Conservation (phyloP, 768 basidiomycete genomes). For the Mycena maculata region DNA sequence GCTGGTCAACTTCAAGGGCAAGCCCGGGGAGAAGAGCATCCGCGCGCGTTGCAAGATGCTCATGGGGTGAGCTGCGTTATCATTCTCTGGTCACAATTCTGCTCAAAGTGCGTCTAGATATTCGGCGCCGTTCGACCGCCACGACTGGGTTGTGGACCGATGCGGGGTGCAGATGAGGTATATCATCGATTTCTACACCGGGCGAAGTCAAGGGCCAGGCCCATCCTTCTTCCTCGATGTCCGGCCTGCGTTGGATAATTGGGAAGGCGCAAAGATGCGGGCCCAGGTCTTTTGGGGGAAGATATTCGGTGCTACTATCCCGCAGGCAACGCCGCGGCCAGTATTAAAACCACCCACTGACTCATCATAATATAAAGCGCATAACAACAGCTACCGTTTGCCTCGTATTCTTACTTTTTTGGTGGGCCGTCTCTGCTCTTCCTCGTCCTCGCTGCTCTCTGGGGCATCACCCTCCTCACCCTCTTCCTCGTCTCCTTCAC, state of each 20-base stretch:
- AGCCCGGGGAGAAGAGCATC: conserved; percentile 81
- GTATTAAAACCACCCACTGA: conserved; percentile 24
- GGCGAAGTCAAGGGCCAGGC: conserved; percentile 63
- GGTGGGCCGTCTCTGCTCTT: conserved; percentile 56
- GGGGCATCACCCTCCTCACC: conserved; percentile 38
- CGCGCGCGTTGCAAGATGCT: conserved; percentile 86
- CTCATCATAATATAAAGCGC: conserved; percentile 13
- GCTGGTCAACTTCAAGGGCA: conserved; percentile 92
- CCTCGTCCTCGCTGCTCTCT: conserved; percentile 62
- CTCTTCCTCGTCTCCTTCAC: background rate
- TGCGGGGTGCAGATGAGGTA: conserved; percentile 92
- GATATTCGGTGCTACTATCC: conserved; percentile 40
- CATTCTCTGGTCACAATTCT: conserved; percentile 22
- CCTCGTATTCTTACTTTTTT: conserved; percentile 67
- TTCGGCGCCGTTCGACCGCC: conserved; percentile 93
- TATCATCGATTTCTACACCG: conserved; percentile 98
- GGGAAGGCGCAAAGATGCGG: conserved; percentile 94
- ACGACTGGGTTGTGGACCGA: conserved; percentile 97
- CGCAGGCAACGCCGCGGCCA: too few species aligned
- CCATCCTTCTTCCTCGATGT: conserved; percentile 95
- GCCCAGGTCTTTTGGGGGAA: conserved; percentile 63
- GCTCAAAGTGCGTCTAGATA: conserved; percentile 65
- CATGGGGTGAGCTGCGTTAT: conserved; percentile 74
- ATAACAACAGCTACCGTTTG: conserved; percentile 52
- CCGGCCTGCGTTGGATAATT: conserved; percentile 92